Percentiles rank a stretch among this genome's conserved stretches.
phyloP scores from a whole-genome alignment of 2,329 filamentous ascomycete genomes.

The Myriosclerotinia curreyana region DNA sequence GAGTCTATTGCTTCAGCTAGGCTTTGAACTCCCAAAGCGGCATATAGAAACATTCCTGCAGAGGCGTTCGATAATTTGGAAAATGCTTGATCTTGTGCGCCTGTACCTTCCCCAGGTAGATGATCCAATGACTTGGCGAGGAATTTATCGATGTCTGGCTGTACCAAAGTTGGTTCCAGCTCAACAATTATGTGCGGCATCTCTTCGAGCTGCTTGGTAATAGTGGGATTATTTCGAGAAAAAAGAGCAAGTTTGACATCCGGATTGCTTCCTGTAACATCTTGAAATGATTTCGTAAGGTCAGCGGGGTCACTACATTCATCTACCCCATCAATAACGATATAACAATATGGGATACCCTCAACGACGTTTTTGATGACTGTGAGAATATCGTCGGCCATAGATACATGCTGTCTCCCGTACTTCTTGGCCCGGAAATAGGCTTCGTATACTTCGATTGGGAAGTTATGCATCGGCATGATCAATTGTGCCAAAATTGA shows the following conservation, averaged over 20 bases:
- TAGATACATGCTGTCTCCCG: conserved; percentile 18
- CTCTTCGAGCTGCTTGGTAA: neutral
- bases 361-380: neutral
- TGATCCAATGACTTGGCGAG: neutral
- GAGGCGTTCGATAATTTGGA: conserved; percentile 7
- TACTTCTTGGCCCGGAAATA: conserved; percentile 17
- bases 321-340: conserved; percentile 19
- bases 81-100: conserved; percentile 9
- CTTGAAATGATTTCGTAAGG: neutral
- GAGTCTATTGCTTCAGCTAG: conserved; percentile 17
- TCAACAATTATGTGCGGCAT: neutral
- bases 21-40: conserved; percentile 11
- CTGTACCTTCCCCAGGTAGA: conserved; percentile 11
- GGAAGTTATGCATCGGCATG: neutral
- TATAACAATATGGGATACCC: neutral
- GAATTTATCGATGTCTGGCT: conserved; percentile 20
- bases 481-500: conserved; percentile 19
- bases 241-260: neutral
- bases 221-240: conserved; percentile 13
- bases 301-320: conserved; percentile 13
- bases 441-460: neutral
- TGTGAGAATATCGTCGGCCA: neutral
- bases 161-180: neutral
- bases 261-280: neutral
- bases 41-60: conserved; percentile 20